Evolutionary conservation across 2,329 filamentous ascomycete species (phyloP).

Genomic region (Verticillium tricorpus): DNA sequence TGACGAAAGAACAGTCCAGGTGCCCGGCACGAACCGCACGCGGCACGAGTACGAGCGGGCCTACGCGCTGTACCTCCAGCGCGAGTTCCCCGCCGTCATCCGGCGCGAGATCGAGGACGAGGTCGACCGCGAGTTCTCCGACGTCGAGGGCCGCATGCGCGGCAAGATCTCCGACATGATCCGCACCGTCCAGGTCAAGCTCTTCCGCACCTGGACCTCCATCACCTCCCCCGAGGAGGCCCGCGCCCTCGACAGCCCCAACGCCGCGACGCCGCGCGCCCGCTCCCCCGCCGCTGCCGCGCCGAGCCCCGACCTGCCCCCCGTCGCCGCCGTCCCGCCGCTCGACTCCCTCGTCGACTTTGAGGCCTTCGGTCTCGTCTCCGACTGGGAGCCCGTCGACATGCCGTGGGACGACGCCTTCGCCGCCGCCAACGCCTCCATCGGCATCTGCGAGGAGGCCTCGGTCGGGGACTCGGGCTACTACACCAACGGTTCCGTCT

Average conservation of each 20-base stretch:
- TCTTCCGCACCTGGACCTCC: constrained; percentile 16
- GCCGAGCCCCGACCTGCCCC: background rate
- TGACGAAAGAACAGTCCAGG: no score
- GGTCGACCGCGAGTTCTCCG: constrained; percentile 18
- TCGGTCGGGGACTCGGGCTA: background rate
- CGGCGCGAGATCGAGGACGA: constrained; percentile 23
- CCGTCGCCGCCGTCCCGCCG: background rate
- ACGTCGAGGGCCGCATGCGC: constrained; percentile 18
- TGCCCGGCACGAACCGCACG: no score
- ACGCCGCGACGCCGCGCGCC: background rate
- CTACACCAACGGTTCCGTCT: background rate
- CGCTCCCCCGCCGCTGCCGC: background rate
- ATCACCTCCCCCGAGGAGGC: constrained; percentile 8
- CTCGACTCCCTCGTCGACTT: no score
- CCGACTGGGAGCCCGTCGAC: background rate
- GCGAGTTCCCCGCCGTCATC: constrained; percentile 24
- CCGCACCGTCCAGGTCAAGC: constrained; percentile 13
- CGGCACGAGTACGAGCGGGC: constrained; percentile 5
- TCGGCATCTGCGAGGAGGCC: background rate
- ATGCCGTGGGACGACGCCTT: no score
- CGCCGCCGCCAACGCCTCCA: background rate
- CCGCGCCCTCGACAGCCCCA: constrained; percentile 1
- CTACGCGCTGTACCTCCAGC: constrained; percentile 22
- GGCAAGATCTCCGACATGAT: constrained; percentile 18
- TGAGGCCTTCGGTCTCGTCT: no score